Conservation (phyloP, 495 filamentous ascomycete genomes). For the Parachaetomium inaequale region DNA sequence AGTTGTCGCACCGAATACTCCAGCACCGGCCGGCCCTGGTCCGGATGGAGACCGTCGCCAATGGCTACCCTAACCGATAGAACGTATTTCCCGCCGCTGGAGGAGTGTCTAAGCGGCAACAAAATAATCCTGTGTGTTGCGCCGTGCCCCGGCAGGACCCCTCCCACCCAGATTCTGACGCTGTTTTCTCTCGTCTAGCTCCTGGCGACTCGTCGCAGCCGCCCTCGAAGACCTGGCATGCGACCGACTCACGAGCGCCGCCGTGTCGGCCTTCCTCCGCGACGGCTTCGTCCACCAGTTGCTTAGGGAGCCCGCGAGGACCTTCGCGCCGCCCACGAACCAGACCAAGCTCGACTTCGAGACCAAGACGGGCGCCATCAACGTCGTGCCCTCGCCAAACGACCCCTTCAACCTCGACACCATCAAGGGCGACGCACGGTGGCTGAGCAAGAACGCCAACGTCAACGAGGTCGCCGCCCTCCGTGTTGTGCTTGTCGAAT, state of each 20-base stretch:
- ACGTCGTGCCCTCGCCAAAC: conserved; percentile 67
- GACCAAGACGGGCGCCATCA: conserved; percentile 85
- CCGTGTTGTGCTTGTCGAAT: conserved; percentile 76
- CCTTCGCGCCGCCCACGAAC: conserved; percentile 56
- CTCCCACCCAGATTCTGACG: conserved; percentile 33
- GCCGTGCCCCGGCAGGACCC: conserved; percentile 46
- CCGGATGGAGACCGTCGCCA: conserved; percentile 48
- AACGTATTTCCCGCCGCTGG: conserved; percentile 48
- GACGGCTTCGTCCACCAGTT: conserved; percentile 62
- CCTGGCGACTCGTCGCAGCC: conserved; percentile 71
- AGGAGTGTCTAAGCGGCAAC: conserved; percentile 46
- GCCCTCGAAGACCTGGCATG: conserved; percentile 55
- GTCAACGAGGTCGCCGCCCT: conserved; percentile 83
- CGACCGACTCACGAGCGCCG: conserved; percentile 45
- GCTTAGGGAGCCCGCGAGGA: conserved; percentile 59
- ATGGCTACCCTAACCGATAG: conserved; percentile 60
- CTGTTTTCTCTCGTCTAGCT: conserved; percentile 55
- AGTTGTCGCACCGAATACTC: conserved; percentile 13
- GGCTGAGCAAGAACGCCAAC: conserved; percentile 70
- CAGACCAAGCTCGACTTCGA: conserved; percentile 70
- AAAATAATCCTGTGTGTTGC: conserved; percentile 41
- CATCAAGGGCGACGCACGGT: conserved; percentile 80
- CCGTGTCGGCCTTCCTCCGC: conserved; percentile 60
- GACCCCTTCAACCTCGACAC: conserved; percentile 69
- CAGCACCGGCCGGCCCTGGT: conserved; percentile 11